Base-by-base conservation (phyloP, 495 filamentous ascomycete species). In the Xylaria grammica region DNA sequence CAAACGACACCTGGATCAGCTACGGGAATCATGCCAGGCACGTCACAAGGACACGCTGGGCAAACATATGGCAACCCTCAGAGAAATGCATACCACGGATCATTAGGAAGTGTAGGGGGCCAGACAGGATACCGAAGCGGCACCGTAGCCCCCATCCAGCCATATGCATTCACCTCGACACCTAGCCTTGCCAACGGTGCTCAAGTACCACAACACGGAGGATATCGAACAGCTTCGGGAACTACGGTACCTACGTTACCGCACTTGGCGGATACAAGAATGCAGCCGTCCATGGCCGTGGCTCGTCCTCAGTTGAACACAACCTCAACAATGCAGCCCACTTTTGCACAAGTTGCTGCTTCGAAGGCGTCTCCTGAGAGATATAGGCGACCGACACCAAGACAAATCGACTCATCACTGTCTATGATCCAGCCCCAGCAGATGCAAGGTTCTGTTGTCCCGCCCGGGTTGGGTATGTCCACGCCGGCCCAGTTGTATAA, bases 91-190 rank as follows among this genome's bases (percentile, higher is more conserved):
- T 87, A 88, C 69, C 86, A 89, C 71, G 82, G 77, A 29, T 69
- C 81, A 52, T 79, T 79, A 52, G 76, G 79, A 44, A 79, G 76
- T 34, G 79, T 79, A 72, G 81, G 67, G 32, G 70, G 77, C 55
- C 80, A 85, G 56, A 79, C 82, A 62, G 84, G 74, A 64, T 97
- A 96, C 80, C 86, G 91, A 77, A 85, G 86, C 67, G 84, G 88
- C 71, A 82, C 87, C 49, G 77, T 85, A 62, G 86, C 87, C 56
- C 87, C 90, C 29, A 84, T 91, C 50, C 90, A 93, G 69, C 91
- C 92, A 11, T 97, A 97, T 79, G 90, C 91, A 34, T 96, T 95
- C 77, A 91, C 87, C 34, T 85, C 82, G 71, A 91, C 92, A 57
- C 90, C 93, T 24, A 86, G 84, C 67, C 78, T 91, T 65, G 84